A percentile compares a stretch with the other conserved stretches of the same genome.
phyloP scores from a whole-genome alignment of 106 monocot species.

The Dendrobium huoshanense region DNA sequence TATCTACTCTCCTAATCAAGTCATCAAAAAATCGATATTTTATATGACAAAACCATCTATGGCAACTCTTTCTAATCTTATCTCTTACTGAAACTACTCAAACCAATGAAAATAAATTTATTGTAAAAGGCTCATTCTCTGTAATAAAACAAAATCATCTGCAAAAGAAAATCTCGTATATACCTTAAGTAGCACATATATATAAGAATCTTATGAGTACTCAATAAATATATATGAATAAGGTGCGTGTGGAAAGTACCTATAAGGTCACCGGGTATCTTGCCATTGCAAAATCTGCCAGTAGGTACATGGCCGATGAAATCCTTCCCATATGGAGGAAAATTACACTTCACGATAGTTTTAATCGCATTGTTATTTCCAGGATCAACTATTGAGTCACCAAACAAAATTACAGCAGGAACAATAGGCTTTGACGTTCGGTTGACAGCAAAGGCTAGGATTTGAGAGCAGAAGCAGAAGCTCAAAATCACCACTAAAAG shows the following conservation, averaged over 20 bases:
- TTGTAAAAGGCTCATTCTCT: too few species aligned
- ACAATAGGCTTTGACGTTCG: not conserved
- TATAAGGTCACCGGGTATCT: constrained; percentile 38
- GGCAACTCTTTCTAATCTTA: too few species aligned
- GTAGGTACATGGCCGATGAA: constrained; percentile 32
- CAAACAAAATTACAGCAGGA: constrained; percentile 42
- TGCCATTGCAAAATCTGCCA: constrained; percentile 53
- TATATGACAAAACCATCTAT: too few species aligned
- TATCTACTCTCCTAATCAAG: too few species aligned
- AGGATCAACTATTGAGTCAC: constrained; percentile 54
- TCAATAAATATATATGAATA: too few species aligned
- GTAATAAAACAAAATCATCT: too few species aligned
- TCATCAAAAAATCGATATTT: too few species aligned
- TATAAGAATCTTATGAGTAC: too few species aligned
- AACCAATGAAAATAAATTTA: too few species aligned
- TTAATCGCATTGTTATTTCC: constrained; percentile 50
- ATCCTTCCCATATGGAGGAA: constrained; percentile 51
- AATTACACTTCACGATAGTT: constrained; percentile 26
- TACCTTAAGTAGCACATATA: too few species aligned
- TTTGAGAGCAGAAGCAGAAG: not conserved
- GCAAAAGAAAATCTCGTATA: too few species aligned
- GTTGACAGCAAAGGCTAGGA: not conserved
- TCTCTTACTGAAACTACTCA: too few species aligned
- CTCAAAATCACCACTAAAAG: not conserved
- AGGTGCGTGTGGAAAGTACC: constrained; percentile 13